phyloP scores from a whole-genome alignment of 129 eudicot genomes.

The Solidago caesia region DNA sequence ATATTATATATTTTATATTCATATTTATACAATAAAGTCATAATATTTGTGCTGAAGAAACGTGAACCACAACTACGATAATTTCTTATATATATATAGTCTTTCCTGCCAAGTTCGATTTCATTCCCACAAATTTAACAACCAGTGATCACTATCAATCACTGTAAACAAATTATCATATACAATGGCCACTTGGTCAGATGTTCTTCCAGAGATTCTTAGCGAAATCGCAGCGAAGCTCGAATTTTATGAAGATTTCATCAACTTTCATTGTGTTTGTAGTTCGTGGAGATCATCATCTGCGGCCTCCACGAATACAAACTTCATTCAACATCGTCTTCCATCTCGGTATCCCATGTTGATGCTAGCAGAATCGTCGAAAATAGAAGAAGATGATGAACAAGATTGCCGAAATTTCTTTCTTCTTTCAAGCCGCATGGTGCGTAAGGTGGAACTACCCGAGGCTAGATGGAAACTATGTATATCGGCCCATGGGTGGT shows the following conservation, averaged over 20 bases:
- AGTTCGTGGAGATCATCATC: conserved; percentile 20
- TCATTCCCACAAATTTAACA: neutral
- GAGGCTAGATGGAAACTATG: conserved; percentile 16
- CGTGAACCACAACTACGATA: neutral
- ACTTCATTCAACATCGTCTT: conserved; percentile 9
- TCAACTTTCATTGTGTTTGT: conserved; percentile 12
- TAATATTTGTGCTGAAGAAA: neutral
- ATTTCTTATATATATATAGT: too few species aligned
- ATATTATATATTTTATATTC: too few species aligned
- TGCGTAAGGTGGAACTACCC: neutral
- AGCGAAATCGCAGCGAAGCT: neutral
- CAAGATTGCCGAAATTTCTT: neutral
- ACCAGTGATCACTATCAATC: too few species aligned
- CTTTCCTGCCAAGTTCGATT: neutral
- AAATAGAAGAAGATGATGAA: neutral
- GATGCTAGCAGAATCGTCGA: conserved; percentile 8
- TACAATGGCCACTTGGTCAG: conserved; percentile 11
- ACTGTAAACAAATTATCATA: neutral
- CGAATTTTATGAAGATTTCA: neutral
- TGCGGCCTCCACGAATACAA: neutral
- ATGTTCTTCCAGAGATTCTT: conserved; percentile 15
- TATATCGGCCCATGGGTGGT: conserved; percentile 17
- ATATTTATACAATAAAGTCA: neutral
- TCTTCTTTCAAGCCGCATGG: neutral
- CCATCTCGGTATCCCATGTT: conserved; percentile 12